Evolutionary conservation across 108 stramenopile genomes (phyloP).

Genomic region (Parmales sp.): DNA sequence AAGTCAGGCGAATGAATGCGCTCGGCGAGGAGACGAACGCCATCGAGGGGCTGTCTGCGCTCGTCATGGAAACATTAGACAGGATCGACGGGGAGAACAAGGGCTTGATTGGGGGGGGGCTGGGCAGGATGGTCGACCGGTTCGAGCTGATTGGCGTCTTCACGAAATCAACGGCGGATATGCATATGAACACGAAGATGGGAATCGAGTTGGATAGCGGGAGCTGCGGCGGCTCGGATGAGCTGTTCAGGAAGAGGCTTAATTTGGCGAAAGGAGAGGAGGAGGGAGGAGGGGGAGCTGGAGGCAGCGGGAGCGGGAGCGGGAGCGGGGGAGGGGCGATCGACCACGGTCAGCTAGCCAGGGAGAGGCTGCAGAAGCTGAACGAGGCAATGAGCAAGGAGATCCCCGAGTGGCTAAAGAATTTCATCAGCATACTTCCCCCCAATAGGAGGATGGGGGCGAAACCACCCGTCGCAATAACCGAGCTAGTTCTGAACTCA

Average conservation of each 20-base stretch:
- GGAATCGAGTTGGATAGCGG: too few species aligned
- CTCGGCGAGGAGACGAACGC: background rate
- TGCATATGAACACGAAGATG: too few species aligned
- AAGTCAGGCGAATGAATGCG: background rate
- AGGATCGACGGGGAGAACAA: background rate
- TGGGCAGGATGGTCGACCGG: background rate
- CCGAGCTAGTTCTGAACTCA: background rate
- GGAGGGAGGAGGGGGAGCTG: background rate
- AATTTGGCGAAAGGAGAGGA: background rate
- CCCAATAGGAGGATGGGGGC: background rate
- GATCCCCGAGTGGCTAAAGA: constrained; percentile 1
- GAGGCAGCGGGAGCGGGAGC: background rate
- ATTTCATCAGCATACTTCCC: background rate
- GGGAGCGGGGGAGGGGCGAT: background rate
- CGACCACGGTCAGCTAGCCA: background rate
- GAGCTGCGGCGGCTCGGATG: too few species aligned
- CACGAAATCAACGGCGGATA: too few species aligned
- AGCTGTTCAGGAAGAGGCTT: too few species aligned
- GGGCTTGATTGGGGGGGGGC: background rate
- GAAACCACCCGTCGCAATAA: background rate
- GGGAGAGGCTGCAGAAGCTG: background rate
- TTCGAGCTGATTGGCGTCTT: background rate
- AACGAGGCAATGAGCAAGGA: background rate
- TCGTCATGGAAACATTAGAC: background rate
- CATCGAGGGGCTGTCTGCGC: background rate